Conservation (phyloP, 192 early-diverging fungal genomes). For the Coemansia pectinata region DNA sequence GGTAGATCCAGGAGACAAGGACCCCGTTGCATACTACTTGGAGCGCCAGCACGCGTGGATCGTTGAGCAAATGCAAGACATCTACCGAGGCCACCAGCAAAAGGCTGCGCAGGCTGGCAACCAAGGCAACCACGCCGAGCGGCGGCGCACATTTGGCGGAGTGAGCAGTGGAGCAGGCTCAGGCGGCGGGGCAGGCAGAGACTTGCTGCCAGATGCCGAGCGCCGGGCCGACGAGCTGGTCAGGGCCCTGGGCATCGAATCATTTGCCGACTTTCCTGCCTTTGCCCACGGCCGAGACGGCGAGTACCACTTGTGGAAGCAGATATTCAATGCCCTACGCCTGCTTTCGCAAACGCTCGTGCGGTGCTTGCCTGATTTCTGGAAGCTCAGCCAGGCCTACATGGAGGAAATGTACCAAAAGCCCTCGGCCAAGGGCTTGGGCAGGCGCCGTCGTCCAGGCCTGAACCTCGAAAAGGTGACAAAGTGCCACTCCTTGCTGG, state of each 20-base stretch:
- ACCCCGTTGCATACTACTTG: slow-evolving; percentile 88
- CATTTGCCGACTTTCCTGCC: slow-evolving; percentile 41
- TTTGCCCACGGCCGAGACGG: slow-evolving; percentile 44
- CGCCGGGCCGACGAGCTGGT: slow-evolving; percentile 45
- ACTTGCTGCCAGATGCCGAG: slow-evolving; percentile 23
- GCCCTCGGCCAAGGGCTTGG: slow-evolving; percentile 36
- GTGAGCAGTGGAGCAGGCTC: neutral
- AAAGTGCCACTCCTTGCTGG: slow-evolving; percentile 52
- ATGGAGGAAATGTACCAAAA: slow-evolving; percentile 79
- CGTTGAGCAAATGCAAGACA: slow-evolving; percentile 69
- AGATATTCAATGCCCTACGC: slow-evolving; percentile 68
- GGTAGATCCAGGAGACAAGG: slow-evolving; percentile 66
- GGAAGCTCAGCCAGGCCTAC: slow-evolving; percentile 84
- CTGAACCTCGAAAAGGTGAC: slow-evolving; percentile 50
- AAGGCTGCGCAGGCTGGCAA: slow-evolving; percentile 35
- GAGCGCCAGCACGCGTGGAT: slow-evolving; percentile 89
- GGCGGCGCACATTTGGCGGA: slow-evolving; percentile 13
- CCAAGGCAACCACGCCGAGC: slow-evolving; percentile 28
- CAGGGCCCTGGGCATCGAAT: slow-evolving; percentile 40
- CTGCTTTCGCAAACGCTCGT: slow-evolving; percentile 74
- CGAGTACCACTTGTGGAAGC: slow-evolving; percentile 68
- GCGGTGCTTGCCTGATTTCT: slow-evolving; percentile 85
- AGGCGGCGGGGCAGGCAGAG: neutral
- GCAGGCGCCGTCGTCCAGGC: slow-evolving; percentile 47
- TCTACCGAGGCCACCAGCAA: slow-evolving; percentile 62